These are phyloP conservation scores for Podila horticola DNA, from an alignment of 192 early-diverging fungal genomes.

Conservation along the genomic window DNA sequence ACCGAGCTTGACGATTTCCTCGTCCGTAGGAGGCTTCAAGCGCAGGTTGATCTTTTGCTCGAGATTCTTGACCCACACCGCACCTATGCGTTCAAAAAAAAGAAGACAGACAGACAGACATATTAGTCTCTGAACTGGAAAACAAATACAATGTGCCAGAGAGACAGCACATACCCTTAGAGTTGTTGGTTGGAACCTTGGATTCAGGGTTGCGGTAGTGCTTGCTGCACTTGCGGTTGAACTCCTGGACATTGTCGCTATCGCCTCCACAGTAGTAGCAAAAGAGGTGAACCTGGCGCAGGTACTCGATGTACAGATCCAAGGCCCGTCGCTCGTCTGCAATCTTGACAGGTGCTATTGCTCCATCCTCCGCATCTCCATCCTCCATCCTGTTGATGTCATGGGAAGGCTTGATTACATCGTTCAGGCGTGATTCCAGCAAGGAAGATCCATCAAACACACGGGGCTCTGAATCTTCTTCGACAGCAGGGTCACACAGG, in stretches of 20 bases:
- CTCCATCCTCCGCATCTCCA: slow-evolving; percentile 22
- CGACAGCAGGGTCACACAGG: slow-evolving; percentile 21
- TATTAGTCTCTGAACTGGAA: background rate
- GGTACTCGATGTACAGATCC: slow-evolving; percentile 87
- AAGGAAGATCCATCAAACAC: slow-evolving; percentile 22
- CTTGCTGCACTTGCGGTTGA: slow-evolving; percentile 76
- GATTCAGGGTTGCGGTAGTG: slow-evolving; percentile 39
- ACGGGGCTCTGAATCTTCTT: slow-evolving; percentile 19
- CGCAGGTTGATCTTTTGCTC: slow-evolving; percentile 66
- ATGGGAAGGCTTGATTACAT: slow-evolving; percentile 20
- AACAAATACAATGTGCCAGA: background rate
- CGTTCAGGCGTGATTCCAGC: slow-evolving; percentile 20
- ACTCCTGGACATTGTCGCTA: slow-evolving; percentile 85
- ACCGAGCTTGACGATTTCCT: slow-evolving; percentile 60
- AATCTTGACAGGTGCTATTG: slow-evolving; percentile 9
- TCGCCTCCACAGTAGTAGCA: slow-evolving; percentile 96
- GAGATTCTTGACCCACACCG: slow-evolving; percentile 64
- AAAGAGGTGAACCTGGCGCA: slow-evolving; percentile 91
- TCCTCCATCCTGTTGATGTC: slow-evolving; percentile 31
- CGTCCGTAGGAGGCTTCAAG: slow-evolving; percentile 47
- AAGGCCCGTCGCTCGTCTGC: slow-evolving; percentile 55
- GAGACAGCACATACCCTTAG: slow-evolving; percentile 11
- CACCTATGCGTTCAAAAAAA: slow-evolving; percentile 27
- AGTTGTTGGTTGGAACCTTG: slow-evolving; percentile 36
- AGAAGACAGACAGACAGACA: background rate